These are phyloP conservation scores for Calophaca sinica DNA, from an alignment of 306 rosid species.

Conservation along the genomic window DNA sequence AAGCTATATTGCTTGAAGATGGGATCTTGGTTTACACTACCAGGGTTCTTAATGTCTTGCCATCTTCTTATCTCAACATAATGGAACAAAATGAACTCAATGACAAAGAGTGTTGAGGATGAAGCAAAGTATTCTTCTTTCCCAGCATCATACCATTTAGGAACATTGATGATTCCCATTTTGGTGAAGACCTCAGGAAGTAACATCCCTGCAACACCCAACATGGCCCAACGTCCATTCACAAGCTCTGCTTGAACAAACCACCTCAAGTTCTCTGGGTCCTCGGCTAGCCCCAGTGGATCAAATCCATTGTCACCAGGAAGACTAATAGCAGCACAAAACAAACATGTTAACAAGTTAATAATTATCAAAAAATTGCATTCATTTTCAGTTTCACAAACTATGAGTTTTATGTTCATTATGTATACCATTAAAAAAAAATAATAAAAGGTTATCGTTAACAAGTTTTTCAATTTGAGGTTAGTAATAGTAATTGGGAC, in stretches of 20 bases:
- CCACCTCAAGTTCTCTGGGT: slow-evolving; percentile 96
- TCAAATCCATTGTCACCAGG: slow-evolving; percentile 99
- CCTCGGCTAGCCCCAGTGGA: slow-evolving; percentile 93
- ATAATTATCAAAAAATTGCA: not conserved
- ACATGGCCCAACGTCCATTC: slow-evolving; percentile 94
- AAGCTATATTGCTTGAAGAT: slow-evolving; percentile 98
- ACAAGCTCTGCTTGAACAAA: slow-evolving; percentile 93
- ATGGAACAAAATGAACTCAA: slow-evolving; percentile 96
- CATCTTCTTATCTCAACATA: slow-evolving; percentile 96
- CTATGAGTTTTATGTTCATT: not conserved
- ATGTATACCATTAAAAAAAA: no score
- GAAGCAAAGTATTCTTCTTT: slow-evolving; percentile 91
- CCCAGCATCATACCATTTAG: slow-evolving; percentile 96
- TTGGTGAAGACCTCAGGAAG: slow-evolving; percentile 91
- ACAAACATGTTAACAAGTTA: not conserved
- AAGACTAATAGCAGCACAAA: slow-evolving; percentile 61
- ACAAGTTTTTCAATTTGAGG: no score
- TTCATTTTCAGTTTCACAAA: not conserved
- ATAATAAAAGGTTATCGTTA: no score
- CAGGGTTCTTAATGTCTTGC: slow-evolving; percentile 99
- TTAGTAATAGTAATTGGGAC: no score
- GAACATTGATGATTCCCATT: slow-evolving; percentile 77
- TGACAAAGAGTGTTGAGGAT: slow-evolving; percentile 91
- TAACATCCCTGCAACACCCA: slow-evolving; percentile 96
- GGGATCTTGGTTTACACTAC: slow-evolving; percentile 96